Base-by-base conservation (phyloP, 306 rosid genomes). In the Sicyos baderoa region DNA sequence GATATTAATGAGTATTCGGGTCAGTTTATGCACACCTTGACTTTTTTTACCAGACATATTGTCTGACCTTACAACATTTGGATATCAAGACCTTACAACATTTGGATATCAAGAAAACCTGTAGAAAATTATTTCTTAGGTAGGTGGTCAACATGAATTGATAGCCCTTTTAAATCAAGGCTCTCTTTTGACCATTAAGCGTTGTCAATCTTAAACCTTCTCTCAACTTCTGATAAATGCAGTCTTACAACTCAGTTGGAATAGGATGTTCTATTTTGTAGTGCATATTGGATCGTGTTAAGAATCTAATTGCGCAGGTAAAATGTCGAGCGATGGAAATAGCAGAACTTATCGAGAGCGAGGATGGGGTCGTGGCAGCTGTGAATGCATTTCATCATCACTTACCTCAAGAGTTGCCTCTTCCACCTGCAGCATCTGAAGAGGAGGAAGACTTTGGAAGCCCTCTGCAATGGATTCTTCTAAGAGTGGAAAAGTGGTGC, bases 361-460 rank as follows among this genome's bases (percentile, higher is more conserved):
- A 93, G 78, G 97, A 93, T n/a, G 99, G 99, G 7, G 97, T 88
- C 76, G 94, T 88, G 1, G 86, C 86, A 13, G 97, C 99, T 5
- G 97, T 93, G 32, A 81, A 86, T 65, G 93, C 97, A n/a, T 93
- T 93, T 78, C 97, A 90, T 65, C 83, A 84, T 40, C 99, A 90
- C 49, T 81, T 93, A 59, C 97, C 97, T 15, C 61, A 84, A 14
- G 97, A 86, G 79, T 66, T 90, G 53, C 96, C 99, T 3, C 32
- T 86, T 76, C 90, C 91, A 53, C 59, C 75, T 69, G 80, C 75
- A 66, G 80, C 86, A 49, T 76, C 77, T 19, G 78, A 78, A 6
- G 82, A 52, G 25, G 96, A 85, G 17, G 83, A 80, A 42, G 91
- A 82, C 22, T 54, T 59, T 37, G 77, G 55, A 64, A 77, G 29